Evolutionary conservation across 176 grass and related monocot genomes (phyloP).

Genomic region (Lolium rigidum): DNA sequence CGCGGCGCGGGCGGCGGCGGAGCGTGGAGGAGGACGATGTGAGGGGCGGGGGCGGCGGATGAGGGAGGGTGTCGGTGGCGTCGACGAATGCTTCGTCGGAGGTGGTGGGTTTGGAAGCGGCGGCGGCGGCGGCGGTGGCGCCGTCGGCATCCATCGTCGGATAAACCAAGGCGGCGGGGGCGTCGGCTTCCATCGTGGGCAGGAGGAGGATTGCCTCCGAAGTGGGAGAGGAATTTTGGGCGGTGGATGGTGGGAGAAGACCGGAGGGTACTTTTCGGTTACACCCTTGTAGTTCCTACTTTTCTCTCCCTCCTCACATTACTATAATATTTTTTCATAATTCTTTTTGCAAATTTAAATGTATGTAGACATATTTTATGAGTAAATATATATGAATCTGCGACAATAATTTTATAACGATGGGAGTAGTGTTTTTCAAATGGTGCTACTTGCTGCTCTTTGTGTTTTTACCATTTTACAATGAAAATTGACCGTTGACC

Average conservation of each 20-base stretch:
- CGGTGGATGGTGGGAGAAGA: slow-evolving; percentile 13
- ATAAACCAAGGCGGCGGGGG: background rate
- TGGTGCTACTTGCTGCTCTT: too few relatives aligned
- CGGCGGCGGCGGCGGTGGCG: slow-evolving; percentile 11
- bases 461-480: too few relatives aligned
- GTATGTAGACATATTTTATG: too few relatives aligned
- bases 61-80: slow-evolving; percentile 39
- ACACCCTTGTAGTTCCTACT: background rate
- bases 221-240: background rate
- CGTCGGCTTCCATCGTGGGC: slow-evolving; percentile 13
- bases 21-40: slow-evolving; percentile 40
- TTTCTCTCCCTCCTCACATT: too few relatives aligned
- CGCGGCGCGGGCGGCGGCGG: slow-evolving; percentile 44
- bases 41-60: background rate
- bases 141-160: slow-evolving; percentile 46
- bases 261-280: slow-evolving; percentile 3
- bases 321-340: too few relatives aligned
- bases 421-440: too few relatives aligned
- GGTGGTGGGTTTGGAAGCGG: background rate
- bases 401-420: too few relatives aligned
- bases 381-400: too few relatives aligned
- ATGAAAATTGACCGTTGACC: too few relatives aligned
- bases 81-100: slow-evolving; percentile 52
- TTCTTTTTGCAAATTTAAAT: too few relatives aligned
- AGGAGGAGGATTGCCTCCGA: slow-evolving; percentile 34